Evolutionary conservation across 2,329 filamentous ascomycete species (phyloP).

Genomic region (Cytospora chrysosperma): DNA sequence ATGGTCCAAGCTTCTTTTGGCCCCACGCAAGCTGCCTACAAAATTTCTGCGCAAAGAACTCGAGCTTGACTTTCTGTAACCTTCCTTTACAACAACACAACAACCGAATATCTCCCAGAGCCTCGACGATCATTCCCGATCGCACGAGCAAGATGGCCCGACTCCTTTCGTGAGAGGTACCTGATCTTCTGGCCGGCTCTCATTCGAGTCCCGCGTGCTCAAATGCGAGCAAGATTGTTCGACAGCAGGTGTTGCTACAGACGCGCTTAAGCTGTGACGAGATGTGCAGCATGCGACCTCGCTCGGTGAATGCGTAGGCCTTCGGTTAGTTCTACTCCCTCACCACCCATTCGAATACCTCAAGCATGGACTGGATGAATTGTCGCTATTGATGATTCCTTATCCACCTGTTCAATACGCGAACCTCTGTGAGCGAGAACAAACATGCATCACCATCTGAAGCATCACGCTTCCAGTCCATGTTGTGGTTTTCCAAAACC

Average conservation of each 20-base stretch:
- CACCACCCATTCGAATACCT: background rate
- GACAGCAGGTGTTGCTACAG: constrained; percentile 14
- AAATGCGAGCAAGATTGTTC: background rate
- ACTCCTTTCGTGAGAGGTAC: background rate
- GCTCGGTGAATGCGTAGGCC: background rate
- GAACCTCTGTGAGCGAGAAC: constrained; percentile 61
- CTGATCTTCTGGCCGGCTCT: background rate
- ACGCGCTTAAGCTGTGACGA: constrained; percentile 16
- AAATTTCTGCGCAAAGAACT: constrained; percentile 25
- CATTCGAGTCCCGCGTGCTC: background rate
- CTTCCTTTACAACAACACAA: constrained; percentile 14
- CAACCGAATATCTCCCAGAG: background rate
- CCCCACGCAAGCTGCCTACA: constrained; percentile 23
- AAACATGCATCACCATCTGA: constrained; percentile 80
- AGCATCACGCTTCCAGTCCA: constrained; percentile 35
- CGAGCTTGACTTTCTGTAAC: constrained; percentile 7
- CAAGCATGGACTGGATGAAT: constrained; percentile 20
- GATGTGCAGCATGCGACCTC: background rate
- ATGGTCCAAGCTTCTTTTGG: constrained; percentile 8
- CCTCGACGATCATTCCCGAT: background rate
- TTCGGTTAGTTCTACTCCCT: constrained; percentile 12
- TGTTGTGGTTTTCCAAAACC: constrained; percentile 17
- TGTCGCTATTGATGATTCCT: constrained; percentile 53
- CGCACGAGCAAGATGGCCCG: background rate
- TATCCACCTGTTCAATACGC: constrained; percentile 57